Base-by-base conservation (phyloP, 2,329 filamentous ascomycete species). In the Sordariomycetes sp. region DNA sequence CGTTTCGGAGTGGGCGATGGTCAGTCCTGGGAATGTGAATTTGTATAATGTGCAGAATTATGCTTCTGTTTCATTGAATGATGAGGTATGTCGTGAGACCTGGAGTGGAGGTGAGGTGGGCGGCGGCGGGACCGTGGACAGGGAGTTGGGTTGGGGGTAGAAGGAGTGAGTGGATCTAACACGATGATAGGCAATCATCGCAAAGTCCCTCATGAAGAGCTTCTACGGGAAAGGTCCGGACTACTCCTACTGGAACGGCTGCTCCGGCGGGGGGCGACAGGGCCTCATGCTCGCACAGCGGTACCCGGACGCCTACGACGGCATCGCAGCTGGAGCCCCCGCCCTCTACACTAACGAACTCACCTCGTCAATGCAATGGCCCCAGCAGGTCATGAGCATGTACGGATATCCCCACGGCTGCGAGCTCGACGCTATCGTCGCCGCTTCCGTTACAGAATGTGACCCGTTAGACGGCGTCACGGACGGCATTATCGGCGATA, bases 231-330 rank as follows among this genome's bases (percentile, higher is more conserved):
- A 53, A 18, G 10, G 34, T 1, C 68, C 71, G 1, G 65, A 70
- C 1, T 77, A 74, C 59, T 75, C 72, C 0, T 81, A 81, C 65
- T 81, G 74, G 63, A 68, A 71, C 10, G 79, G 80, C 16, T 82
- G 79, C 62, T 80, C 77, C 1, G 79, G 76, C 0, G 80, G 81
- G 14, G 81, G 81, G 2, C 70, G 81, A 1, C 79, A 84, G 65
- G 81, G 79, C 8, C 67, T 81, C 25, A 77, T 77, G 62, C 70
- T 78, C 12, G 75, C 78, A 0, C 76, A 83, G 62, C 65, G 72
- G 10, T 81, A 76, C 60, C 79, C 80, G 0, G 70, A 76, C 1
- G 75, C 78, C 37, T 82, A 80, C 52, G 76, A 83, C 53, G 80
- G 80, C 2, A 74, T 82, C 16, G 64, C 80, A 0, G 79, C 79